A percentile compares a stretch with the other conserved stretches of the same genome.
Conservation (phyloP, 2,329 filamentous ascomycete genomes). For the Aspergillus latus region DNA sequence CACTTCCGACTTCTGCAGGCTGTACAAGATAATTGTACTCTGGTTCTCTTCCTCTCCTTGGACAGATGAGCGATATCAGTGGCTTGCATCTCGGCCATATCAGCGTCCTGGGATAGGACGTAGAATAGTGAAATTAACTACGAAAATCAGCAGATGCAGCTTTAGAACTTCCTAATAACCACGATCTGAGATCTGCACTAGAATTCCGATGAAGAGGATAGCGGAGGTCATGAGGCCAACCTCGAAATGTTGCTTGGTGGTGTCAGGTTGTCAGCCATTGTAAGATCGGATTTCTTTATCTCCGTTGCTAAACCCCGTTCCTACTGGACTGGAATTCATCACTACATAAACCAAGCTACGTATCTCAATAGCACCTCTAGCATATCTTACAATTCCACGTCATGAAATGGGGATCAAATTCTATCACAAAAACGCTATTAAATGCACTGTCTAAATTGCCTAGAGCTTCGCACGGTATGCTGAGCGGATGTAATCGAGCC, state of each 20-base stretch:
- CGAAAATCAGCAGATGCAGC: not conserved
- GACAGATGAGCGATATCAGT: not conserved
- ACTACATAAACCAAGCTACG: not conserved
- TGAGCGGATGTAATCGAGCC: constrained; percentile 56
- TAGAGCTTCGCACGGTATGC: constrained; percentile 54
- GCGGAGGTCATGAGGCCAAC: not conserved
- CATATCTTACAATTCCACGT: too few species aligned
- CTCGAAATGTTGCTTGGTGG: too few species aligned
- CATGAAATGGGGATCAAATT: not conserved
- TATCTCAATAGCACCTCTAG: too few species aligned
- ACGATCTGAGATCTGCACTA: not conserved
- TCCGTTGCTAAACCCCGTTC: constrained; percentile 4
- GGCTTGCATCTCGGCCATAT: constrained; percentile 5
- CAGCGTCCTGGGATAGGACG: not conserved
- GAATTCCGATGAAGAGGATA: not conserved
- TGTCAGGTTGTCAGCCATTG: not conserved
- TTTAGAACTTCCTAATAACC: not conserved
- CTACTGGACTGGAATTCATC: not conserved
- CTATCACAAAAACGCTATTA: not conserved
- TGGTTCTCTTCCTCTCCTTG: constrained; percentile 33
- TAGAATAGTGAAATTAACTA: not conserved
- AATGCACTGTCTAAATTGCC: constrained; percentile 3
- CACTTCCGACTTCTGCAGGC: constrained; percentile 39
- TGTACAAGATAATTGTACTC: constrained; percentile 42
- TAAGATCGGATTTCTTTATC: constrained; percentile 5